Evolutionary conservation across 169 alveolate genomes (phyloP), one percentile per base, ranked within the genome.

Genomic region (Plasmodium blacklocki): DNA sequence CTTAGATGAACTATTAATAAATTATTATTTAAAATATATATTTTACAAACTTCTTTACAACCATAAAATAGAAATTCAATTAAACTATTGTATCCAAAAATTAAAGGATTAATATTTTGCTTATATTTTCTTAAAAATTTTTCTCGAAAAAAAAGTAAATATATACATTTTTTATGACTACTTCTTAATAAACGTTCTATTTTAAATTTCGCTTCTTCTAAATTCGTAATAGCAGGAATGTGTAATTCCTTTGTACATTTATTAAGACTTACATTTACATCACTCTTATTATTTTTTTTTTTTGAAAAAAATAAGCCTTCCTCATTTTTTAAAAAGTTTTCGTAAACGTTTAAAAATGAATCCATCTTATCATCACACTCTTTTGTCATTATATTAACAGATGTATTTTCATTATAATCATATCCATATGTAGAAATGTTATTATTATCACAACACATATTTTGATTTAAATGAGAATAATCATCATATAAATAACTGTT

Each of bases 21-120:
- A 23, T 73, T 52, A 8, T 62, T 58, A 39, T 73, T 73, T 15
- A 73, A 47, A 23, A 73, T 59, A 21, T 29, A 58, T 1, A 73
- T 59, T 19, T 58, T 52, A n/a, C 87, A 73, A 19, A 73, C 72
- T 3, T 73, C 87, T 21, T 43, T 59, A 62, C 87, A 73, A 45
- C 70, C 26, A 45, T 56, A 73, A 73, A 73, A 73, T 8, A 73
- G 87, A 2, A 73, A 73, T 14, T 39, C 67, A 32, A 73, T 58
- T 52, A 73, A 58, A 56, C 87, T 73, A 15, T 45, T 32, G 15
- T 49, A 73, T 3, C 73, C 73, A 14, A 73, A 73, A 1, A 18
- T 15, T 39, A 73, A 2, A 4, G 87, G 87, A 29, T 23, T 54
- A 56, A 73, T 18, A 3, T 21, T 47, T 2, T 58, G 21, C 39